Conservation (phyloP, 2,329 filamentous ascomycete species). For the Monilinia vaccinii-corymbosi region DNA sequence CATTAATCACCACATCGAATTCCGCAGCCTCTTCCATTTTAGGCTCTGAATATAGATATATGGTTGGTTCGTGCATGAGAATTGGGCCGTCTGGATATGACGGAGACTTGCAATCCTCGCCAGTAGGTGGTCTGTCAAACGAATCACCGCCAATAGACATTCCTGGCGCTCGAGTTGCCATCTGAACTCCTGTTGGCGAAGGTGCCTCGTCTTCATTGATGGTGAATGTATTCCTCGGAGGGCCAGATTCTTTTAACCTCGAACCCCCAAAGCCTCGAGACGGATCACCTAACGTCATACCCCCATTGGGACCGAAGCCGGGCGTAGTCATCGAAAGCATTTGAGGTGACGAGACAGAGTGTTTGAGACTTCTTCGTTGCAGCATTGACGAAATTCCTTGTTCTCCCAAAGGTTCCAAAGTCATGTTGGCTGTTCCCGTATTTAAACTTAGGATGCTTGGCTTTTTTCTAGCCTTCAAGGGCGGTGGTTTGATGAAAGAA, state of each 20-base stretch:
- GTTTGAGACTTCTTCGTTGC: conserved; percentile 54
- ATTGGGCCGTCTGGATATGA: conserved; percentile 77
- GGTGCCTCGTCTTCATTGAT: conserved; percentile 28
- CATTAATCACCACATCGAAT: conserved; percentile 79
- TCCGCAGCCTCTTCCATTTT: conserved; percentile 66
- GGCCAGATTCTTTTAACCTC: conserved; percentile 26
- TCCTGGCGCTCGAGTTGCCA: conserved; percentile 43
- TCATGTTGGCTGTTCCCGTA: conserved; percentile 50
- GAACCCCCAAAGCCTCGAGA: conserved; percentile 20
- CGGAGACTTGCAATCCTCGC: conserved; percentile 71
- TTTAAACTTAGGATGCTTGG: conserved; percentile 72
- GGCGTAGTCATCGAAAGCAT: conserved; percentile 46
- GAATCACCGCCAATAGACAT: conserved; percentile 50
- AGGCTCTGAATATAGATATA: conserved; percentile 74
- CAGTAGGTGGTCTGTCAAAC: conserved; percentile 59
- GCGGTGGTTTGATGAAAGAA: conserved; percentile 70
- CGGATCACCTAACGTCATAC: conserved; percentile 51
- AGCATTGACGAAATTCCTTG: conserved; percentile 48
- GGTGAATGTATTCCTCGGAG: conserved; percentile 22
- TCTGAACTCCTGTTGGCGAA: conserved; percentile 49
- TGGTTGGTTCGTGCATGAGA: conserved; percentile 68
- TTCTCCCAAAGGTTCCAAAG: conserved; percentile 46
- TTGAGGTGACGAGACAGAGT: conserved; percentile 58
- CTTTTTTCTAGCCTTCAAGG: conserved; percentile 56
- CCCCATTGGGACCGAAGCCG: conserved; percentile 50